Base-by-base conservation (phyloP, 2,329 filamentous ascomycete species). In the Tolypocladium tundrense region DNA sequence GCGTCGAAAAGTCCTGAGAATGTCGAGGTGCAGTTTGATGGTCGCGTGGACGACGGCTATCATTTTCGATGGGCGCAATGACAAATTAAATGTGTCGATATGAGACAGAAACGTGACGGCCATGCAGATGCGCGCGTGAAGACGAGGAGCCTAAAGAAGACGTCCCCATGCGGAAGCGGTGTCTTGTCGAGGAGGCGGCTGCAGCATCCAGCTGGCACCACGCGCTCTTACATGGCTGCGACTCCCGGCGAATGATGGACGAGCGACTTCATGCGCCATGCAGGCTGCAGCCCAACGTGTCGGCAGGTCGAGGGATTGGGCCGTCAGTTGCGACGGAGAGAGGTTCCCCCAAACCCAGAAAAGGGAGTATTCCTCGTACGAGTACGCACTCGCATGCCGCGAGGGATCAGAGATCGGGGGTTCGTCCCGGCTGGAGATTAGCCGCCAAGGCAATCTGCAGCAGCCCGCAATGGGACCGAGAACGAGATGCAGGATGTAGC, bases 1-100 rank as follows among this genome's bases (percentile, higher is more conserved):
- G 57, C 39, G 56, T 53, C n/a, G 57, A 60, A 43, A 61, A 62
- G 56, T 43, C 57, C n/a, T 62, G 54, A 62, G 48, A 31, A 1
- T n/a, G 48, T 52, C 24, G 27, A 31, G 19, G 2, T 21, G 24
- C 8, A 3, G 14, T 43, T 31, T 42, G 21, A 33, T 33, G 8
- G 19, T 35, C 19, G 6, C 31, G 16, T 19, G 19, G 9, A 1
- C 31, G 13, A n/a, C n/a, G 31, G 3, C 14, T 11, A 7, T n/a
- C 16, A n/a, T 5, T 19, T 7, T 35, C 9, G 16, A 35, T 10
- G 16, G 35, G 48, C 11, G 48, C 31, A 11, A 51, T 51, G 48
- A 35, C 48, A 51, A 35, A 51, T 51, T 11, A 13, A 1, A 35
- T 16, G 33, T 24, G 19, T 13, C 10, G 16, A n/a, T 33, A n/a